Evolutionary conservation across 352 stramenopile genomes (phyloP), one percentile per base, ranked within the genome.

Genomic region (Peronospora farinosa): DNA sequence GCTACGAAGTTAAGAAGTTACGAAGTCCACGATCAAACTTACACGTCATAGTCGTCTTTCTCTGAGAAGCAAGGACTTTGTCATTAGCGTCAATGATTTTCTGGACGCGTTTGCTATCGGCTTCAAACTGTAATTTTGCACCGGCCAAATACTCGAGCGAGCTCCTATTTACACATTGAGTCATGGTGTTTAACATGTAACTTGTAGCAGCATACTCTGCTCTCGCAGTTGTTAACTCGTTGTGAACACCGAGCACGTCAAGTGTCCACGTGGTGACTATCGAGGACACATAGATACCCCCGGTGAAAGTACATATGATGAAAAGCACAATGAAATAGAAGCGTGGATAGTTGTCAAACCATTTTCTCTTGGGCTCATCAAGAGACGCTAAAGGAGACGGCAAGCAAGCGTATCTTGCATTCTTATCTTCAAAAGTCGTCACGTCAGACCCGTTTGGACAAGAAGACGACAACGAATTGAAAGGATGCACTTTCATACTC

Each of bases 311-410:
- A 40, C 63, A 76, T 16, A 60, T 12, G 16, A 83, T 33, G 28
- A 78, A 69, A 11, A 84, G 50, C 13, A 85, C n/a, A n/a, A 76
- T 33, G 51, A 84, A 86, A 40, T 63, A 64, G 6, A 81, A 33
- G 0, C 76, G 69, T 17, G 77, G 74, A 36, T 75, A 78, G 35
- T 58, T 65, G 47, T 54, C 65, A 19, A 81, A 37, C 67, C 57
- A 74, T 5, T 35, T 48, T 6, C 38, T 32, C 27, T 45, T 43
- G 4, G 46, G 5, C 15, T 49, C 17, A 38, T 38, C 2, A 11
- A 16, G 28, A 46, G 44, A 28, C n/a, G 57, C 16, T 27, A 40
- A 56, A 44, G 57, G 62, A 7, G 62, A 65, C 21, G 45, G 36
- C 35, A 71, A 36, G 27, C 28, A 53, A 19, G 35, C 31, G 30